Base-by-base conservation (phyloP, 202 grass and related monocot species). In the Thinopyrum obtusiflorum region DNA sequence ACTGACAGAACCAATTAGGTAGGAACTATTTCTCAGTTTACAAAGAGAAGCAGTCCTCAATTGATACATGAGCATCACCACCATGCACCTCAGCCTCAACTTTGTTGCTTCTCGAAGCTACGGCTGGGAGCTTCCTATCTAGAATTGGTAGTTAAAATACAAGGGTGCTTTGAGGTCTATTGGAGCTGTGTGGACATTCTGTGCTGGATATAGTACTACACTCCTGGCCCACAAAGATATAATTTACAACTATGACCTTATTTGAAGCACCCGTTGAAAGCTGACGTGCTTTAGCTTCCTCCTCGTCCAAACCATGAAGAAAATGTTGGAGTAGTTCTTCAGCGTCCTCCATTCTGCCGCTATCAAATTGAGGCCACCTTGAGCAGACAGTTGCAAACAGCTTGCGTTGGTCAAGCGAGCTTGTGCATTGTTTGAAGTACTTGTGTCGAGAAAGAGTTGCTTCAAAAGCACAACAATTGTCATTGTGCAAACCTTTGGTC, bases 271-370 rank as follows among this genome's bases (percentile, higher is more conserved):
- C 82, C 47, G 90, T 80, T 1, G 31, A 73, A 44, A 79, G 32
- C 85, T 94, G 93, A 57, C 62, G 26, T 53, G 89, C 80, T 84
- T 83, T 87, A 46, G 37, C 37, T 83, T 97, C 92, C 77, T 97
- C 95, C 0, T 63, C 72, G 62, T 18, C 63, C 69, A 97, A 88
- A 59, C 89, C 95, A 90, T 97, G 90, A 80, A 97, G 92, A 65
- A 97, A 91, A 84, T 79, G 94, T 1, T 89, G 90, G 57, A 97
- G 90, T 76, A 97, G 88, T 73, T 97, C 95, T 80, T 94, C 92
- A 69, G 90, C 92, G 82, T 97, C 92, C 62, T 97, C 92, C 82
- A 94, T 91, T 65, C 91, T 86, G 82, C 87, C 88, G 77, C 90
- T 92, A 13, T 87, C 85, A 29, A 97, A 97, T 59, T 94, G 90